Base-by-base conservation (phyloP, 164 flowering plant species). In the Dillenia turbinata region DNA sequence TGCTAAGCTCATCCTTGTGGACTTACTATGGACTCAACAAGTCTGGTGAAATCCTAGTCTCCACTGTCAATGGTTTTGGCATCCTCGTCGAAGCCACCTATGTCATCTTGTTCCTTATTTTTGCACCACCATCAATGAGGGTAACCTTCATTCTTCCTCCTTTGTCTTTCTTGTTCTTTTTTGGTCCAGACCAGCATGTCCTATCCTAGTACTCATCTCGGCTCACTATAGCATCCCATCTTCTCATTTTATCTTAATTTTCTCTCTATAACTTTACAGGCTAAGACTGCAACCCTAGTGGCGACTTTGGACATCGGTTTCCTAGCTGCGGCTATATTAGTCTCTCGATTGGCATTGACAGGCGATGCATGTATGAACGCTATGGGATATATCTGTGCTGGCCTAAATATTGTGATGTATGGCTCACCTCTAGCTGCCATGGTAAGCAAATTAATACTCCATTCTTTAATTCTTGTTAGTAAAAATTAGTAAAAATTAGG, bases 61-160 rank as follows among this genome's bases (percentile, higher is more conserved):
- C 90, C 26, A 83, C 88, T n/a, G 67, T 83, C 8, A 83, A 83
- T 68, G 82, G 81, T 3, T 80, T 85, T 47, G 90, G 90, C 5
- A 64, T 68, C 4, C 52, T 80, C 2, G 68, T 69, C 1, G 81
- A 83, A 66, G 52, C 56, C 8, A 48, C 80, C 1, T 85, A 66
- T 46, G 45, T 85, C 14, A 15, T 61, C n/a, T 47, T 83, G 14
- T 85, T 85, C 62, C 83, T 85, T 3, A 48, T 71, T 0, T 83
- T 47, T 62, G 88, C 88, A 3, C 72, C 84, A 14, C 52, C 66
- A 12, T 64, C n/a, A 26, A 71, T 72, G 64, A 81, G 56, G 75
- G 85, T 85, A 59, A 33, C 2, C 13, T 2, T 26, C 12, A 16
- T 15, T 15, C 19, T 22, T 33, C 12, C 10, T 56, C 15, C 11